Conservation (phyloP, 2,329 filamentous ascomycete genomes). For the Teratosphaeria nubilosa region DNA sequence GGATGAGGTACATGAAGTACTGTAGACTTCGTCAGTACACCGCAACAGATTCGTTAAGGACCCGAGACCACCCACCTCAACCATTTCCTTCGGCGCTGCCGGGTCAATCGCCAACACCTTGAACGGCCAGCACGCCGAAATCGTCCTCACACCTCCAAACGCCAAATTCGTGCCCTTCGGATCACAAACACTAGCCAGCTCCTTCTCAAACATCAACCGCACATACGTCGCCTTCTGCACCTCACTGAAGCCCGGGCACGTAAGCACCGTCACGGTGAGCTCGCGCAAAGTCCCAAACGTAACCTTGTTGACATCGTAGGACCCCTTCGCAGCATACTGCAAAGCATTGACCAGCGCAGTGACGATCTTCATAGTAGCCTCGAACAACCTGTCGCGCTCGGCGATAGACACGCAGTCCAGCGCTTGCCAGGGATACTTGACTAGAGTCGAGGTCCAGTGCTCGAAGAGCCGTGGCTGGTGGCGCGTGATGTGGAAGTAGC, state of each 20-base stretch:
- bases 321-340: constrained; percentile 9
- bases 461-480: constrained; percentile 43
- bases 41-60: neutral
- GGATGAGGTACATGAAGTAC: constrained; percentile 19
- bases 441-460: constrained; percentile 40
- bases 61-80: constrained; percentile 10
- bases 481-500: constrained; percentile 41
- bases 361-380: constrained; percentile 18
- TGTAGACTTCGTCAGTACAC: constrained; percentile 1
- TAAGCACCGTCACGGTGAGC: constrained; percentile 21
- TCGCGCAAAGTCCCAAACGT: constrained; percentile 22
- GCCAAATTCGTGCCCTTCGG: constrained; percentile 13
- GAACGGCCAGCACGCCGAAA: constrained; percentile 22
- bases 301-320: constrained; percentile 8
- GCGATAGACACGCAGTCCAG: constrained; percentile 35
- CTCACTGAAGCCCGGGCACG: constrained; percentile 25
- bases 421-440: constrained; percentile 46
- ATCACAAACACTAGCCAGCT: constrained; percentile 12
- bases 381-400: constrained; percentile 38
- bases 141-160: constrained; percentile 15
- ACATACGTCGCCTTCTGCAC: constrained; percentile 20
- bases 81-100: constrained; percentile 12
- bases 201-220: constrained; percentile 6
- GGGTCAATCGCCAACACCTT: constrained; percentile 15
- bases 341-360: constrained; percentile 13